Evolutionary conservation across 805 yeast genomes (phyloP), one percentile per base, ranked within the genome.

Genomic region (Kluyveromyces aestuarii): DNA sequence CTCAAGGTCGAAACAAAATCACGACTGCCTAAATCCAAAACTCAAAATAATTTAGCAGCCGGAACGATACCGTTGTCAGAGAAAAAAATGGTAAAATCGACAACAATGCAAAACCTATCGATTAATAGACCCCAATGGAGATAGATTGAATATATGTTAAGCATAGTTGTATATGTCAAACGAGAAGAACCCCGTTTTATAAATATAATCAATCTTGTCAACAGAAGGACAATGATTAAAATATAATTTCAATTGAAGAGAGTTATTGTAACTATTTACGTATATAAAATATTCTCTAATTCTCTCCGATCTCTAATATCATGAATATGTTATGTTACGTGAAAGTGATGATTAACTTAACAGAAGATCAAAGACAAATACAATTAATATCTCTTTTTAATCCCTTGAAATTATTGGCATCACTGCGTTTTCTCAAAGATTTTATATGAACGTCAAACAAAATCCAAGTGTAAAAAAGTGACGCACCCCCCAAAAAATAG

Each of bases 71-170:
- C 46, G 19, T 16, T 39, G 17, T 19, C 37, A n/a, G 41, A 41
- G 27, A 41, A 17, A 9, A 41, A 27, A 14, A 37, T 50, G 16
- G 44, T 35, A 16, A 44, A 45, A 37, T 50, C 52, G 2, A 49
- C 48, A 30, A 50, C 52, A n/a, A 41, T 50, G 46, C 45, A 44
- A 18, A 47, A 45, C 39, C 39, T 50, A 17, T 36, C 46, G 13
- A 18, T 18, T 10, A 27, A 43, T 19, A 33, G 45, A 10, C 45
- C 45, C 9, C 45, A 43, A 19, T 43, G 45, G 45, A 43, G 45
- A 33, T 43, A 21, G 14, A 30, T 30, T 21, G 6, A 21, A 21
- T 4, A 6, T 21, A 6, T 21, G 3, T 21, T 3, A 21, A 21
- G 25, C 25, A n/a, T n/a, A 21, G 25, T 21, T 21, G n/a, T 19